A percentile compares a stretch with the other conserved stretches of the same genome.
phyloP scores from a whole-genome alignment of 257 asterid species.

The Primulina tabacum region DNA sequence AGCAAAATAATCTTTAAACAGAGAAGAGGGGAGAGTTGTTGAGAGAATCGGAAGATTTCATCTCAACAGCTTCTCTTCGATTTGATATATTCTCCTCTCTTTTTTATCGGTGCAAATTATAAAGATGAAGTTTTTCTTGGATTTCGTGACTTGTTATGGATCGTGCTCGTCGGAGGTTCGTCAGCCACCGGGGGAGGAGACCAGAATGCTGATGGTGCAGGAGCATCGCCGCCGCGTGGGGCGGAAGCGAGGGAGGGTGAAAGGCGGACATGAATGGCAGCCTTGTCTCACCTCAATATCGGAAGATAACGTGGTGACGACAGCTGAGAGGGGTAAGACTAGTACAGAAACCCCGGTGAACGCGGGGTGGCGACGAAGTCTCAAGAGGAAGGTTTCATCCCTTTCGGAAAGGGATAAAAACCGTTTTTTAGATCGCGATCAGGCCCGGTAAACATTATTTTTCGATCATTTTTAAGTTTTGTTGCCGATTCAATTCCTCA shows the following conservation, averaged over 20 bases:
- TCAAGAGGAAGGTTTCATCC: constrained; percentile 36
- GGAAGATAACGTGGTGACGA: constrained; percentile 26
- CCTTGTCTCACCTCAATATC: constrained; percentile 49
- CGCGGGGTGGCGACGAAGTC: constrained; percentile 29
- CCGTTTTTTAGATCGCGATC: constrained; percentile 19
- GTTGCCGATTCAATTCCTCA: too few species aligned
- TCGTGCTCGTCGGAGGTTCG: constrained; percentile 28
- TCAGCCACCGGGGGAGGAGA: constrained; percentile 33
- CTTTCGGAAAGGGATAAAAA: constrained; percentile 27
- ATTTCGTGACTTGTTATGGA: constrained; percentile 47
- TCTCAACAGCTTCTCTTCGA: background rate
- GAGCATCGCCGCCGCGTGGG: constrained; percentile 26
- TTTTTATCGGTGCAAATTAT: background rate
- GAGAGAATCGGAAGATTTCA: background rate
- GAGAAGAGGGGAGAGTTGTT: background rate
- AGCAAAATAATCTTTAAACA: background rate
- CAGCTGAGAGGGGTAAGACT: constrained; percentile 20
- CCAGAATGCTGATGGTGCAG: constrained; percentile 33
- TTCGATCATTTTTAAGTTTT: background rate
- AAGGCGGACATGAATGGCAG: constrained; percentile 32
- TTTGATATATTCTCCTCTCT: too few species aligned
- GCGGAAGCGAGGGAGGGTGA: constrained; percentile 37
- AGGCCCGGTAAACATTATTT: constrained; percentile 29
- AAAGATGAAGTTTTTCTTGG: constrained; percentile 50
- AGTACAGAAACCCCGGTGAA: constrained; percentile 15